Conservation (phyloP, 768 basidiomycete species). For the Ephemerocybe angulata region DNA sequence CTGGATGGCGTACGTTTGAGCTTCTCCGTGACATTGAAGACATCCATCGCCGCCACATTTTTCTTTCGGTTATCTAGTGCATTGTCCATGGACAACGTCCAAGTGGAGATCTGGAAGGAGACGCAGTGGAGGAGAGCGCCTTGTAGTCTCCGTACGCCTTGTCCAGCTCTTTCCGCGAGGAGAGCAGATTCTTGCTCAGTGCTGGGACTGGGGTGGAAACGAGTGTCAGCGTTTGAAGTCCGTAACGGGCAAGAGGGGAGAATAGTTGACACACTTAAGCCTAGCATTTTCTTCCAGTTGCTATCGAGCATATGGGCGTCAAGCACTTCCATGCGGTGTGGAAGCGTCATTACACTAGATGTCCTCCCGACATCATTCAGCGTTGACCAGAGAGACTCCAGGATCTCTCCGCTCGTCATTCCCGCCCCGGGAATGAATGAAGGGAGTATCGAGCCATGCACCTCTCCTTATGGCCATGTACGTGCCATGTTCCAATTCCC, state of each 20-base stretch:
- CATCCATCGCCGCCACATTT: background rate
- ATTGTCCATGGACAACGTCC: background rate
- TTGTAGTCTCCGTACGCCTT: background rate
- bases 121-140: background rate
- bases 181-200: background rate
- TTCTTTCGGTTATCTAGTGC: background rate
- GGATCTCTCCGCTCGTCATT: slow-evolving; percentile 28
- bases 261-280: slow-evolving; percentile 1
- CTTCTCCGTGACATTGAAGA: background rate
- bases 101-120: background rate
- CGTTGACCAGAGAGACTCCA: slow-evolving; percentile 30
- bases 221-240: no score
- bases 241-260: background rate
- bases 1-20: background rate
- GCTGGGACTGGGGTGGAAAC: background rate
- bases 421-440: slow-evolving; percentile 26
- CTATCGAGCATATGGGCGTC: slow-evolving; percentile 31
- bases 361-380: slow-evolving; percentile 25
- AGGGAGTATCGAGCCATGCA: slow-evolving; percentile 23
- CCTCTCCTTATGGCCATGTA: slow-evolving; percentile 23
- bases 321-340: slow-evolving; percentile 23
- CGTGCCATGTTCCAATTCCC: slow-evolving; percentile 26
- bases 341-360: slow-evolving; percentile 17
- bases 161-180: background rate
- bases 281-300: slow-evolving; percentile 29